These are phyloP conservation scores for Cajanus cajan DNA, from an alignment of 306 rosid species.

Conservation along the genomic window DNA sequence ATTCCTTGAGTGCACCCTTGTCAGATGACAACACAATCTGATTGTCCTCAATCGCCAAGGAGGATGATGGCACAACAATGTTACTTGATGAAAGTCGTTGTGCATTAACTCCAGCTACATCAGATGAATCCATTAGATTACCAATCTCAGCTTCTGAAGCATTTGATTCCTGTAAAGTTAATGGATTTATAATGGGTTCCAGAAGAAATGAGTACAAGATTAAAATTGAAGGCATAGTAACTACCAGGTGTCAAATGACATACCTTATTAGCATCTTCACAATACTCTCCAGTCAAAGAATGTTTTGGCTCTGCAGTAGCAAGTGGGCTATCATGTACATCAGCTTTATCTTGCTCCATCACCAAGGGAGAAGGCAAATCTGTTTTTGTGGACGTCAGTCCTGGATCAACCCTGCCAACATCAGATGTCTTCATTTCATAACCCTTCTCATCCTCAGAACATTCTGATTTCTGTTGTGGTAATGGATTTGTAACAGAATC, in stretches of 20 bases:
- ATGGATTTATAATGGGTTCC: neutral
- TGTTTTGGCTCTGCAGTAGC: constrained; percentile 16
- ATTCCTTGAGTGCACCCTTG: neutral
- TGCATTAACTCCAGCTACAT: constrained; percentile 3
- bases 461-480: constrained; percentile 20
- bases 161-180: constrained; percentile 28
- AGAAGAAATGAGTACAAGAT: neutral
- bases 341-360: constrained; percentile 33
- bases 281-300: constrained; percentile 17
- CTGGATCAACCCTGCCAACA: constrained; percentile 29
- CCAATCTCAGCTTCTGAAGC: constrained; percentile 24
- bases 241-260: constrained; percentile 1
- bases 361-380: constrained; percentile 18
- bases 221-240: neutral
- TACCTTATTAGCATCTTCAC: constrained; percentile 26
- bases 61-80: constrained; percentile 17
- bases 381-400: neutral
- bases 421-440: constrained; percentile 28
- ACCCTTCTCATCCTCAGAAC: constrained; percentile 25
- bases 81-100: neutral
- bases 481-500: constrained; percentile 14
- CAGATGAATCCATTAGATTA: constrained; percentile 33
- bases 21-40: constrained; percentile 18
- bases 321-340: constrained; percentile 18
- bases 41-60: constrained; percentile 11